Evolutionary conservation across 768 basidiomycete genomes (phyloP), one percentile per base, ranked within the genome.

Genomic region (Epithele typhae): DNA sequence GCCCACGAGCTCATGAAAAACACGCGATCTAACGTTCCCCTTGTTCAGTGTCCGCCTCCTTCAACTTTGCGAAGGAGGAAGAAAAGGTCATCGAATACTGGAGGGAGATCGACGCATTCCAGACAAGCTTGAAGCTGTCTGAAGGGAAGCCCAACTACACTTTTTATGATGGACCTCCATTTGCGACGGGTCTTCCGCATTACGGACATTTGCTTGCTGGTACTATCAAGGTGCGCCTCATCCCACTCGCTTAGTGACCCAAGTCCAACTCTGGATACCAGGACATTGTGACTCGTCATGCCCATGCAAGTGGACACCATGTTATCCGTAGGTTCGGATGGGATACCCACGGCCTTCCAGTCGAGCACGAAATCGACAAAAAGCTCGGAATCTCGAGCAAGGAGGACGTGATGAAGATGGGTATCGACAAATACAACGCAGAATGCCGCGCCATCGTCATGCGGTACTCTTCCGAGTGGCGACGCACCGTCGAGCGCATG

Each of bases 361-460:
- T 99, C 61, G 96, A 99, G 67, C 94, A 97, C 71, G 92, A 96
- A 73, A 99, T 99, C 71, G 96, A 99, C 77, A 98, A 97, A 73
- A 85, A 79, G 59, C 76, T 98, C 37, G 82, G 82, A 33, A 96
- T 98, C 72, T 93, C 86, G 25, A 82, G 92, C 21, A 90, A 88
- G 63, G 90, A 82, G 37, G 96, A 99, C 63, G 96, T 99, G 35
- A 75, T 98, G 69, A 77, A 75, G 25, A 87, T 99, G 84, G 96
- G 96, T 12, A 95, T 99, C 67, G 91, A 87, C 69, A 88, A 87
- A 59, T 99, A 99, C 77, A 99, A 99, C 65, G 92, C 80, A 5
- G 93, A 97, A 65, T 99, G 96, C 62, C 82, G 95, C 25, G 80
- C 82, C 50, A 98, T 98, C 63, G 95, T 98, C 59, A 97, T 99